A percentile compares a stretch with the other conserved stretches of the same genome.
These are phyloP conservation scores for Rhynchosporium secalis DNA, from an alignment of 2,329 filamentous ascomycete genomes.

Conservation along the genomic window DNA sequence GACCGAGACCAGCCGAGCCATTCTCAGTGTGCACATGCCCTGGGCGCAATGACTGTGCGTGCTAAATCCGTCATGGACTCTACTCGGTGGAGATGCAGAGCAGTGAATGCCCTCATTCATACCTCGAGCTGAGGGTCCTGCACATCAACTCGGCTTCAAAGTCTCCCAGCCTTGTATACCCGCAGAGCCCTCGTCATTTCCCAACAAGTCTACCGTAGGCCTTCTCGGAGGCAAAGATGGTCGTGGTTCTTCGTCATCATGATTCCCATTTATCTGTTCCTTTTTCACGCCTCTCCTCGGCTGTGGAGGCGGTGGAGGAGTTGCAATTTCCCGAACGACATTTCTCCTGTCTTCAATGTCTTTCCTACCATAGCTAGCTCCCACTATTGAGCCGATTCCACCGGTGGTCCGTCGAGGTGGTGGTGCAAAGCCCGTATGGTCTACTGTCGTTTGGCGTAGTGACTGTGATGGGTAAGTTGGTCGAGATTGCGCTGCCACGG, in stretches of 20 bases:
- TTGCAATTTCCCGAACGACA: slow-evolving; percentile 6
- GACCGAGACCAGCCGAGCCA: slow-evolving; percentile 3
- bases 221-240: slow-evolving; percentile 36
- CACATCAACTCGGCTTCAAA: slow-evolving; percentile 31
- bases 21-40: background rate
- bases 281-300: slow-evolving; percentile 28
- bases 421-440: slow-evolving; percentile 30
- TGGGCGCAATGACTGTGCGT: background rate
- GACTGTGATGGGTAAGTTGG: slow-evolving; percentile 19
- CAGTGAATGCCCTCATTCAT: slow-evolving; percentile 8
- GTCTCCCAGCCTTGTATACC: slow-evolving; percentile 35
- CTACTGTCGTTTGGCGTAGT: slow-evolving; percentile 19
- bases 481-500: slow-evolving; percentile 22
- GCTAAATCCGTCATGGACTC: too few species aligned
- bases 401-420: slow-evolving; percentile 31
- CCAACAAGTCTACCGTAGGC: slow-evolving; percentile 34
- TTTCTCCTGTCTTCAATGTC: slow-evolving; percentile 21
- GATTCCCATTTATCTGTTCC: slow-evolving; percentile 2
- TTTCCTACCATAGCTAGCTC: slow-evolving; percentile 16
- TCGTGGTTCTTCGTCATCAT: slow-evolving; percentile 27
- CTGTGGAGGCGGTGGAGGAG: slow-evolving; percentile 34
- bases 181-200: slow-evolving; percentile 30
- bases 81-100: background rate
- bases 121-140: slow-evolving; percentile 1
- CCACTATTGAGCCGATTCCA: slow-evolving; percentile 11